Evolutionary conservation across 257 asterid species (phyloP).

Genomic region (Lantana camara): DNA sequence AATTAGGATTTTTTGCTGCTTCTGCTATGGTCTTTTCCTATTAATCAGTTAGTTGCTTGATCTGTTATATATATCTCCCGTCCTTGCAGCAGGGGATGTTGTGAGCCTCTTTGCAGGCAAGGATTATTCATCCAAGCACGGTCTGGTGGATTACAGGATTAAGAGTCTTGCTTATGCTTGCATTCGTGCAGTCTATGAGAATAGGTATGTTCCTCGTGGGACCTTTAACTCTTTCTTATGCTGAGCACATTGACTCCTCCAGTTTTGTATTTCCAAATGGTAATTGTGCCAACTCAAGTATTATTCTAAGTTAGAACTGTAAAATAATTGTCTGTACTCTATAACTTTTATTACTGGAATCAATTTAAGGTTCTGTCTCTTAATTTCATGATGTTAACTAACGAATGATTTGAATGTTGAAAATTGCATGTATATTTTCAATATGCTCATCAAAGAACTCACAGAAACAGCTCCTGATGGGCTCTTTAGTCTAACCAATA

Average conservation of each 20-base stretch:
- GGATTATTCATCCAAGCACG: conserved; percentile 54
- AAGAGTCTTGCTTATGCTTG: conserved; percentile 70
- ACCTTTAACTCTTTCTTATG: background rate
- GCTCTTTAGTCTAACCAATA: too few relatives aligned
- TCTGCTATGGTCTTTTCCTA: conserved; percentile 14
- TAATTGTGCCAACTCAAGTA: conserved; percentile 12
- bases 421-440: conserved; percentile 8
- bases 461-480: too few relatives aligned
- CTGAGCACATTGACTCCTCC: conserved; percentile 15
- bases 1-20: conserved; percentile 1
- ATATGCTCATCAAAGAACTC: conserved; percentile 4
- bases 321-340: background rate
- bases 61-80: conserved; percentile 21
- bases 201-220: conserved; percentile 57
- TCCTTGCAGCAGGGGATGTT: conserved; percentile 55
- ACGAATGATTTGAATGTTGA: conserved; percentile 11
- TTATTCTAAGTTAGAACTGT: conserved; percentile 19
- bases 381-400: conserved; percentile 13
- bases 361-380: background rate
- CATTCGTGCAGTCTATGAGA: conserved; percentile 67
- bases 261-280: conserved; percentile 14
- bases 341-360: background rate
- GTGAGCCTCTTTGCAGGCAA: conserved; percentile 64
- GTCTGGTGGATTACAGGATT: conserved; percentile 80
- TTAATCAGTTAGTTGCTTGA: conserved; percentile 22